Base-by-base conservation (phyloP, 2,329 filamentous ascomycete genomes). In the Ophiostoma australiae region DNA sequence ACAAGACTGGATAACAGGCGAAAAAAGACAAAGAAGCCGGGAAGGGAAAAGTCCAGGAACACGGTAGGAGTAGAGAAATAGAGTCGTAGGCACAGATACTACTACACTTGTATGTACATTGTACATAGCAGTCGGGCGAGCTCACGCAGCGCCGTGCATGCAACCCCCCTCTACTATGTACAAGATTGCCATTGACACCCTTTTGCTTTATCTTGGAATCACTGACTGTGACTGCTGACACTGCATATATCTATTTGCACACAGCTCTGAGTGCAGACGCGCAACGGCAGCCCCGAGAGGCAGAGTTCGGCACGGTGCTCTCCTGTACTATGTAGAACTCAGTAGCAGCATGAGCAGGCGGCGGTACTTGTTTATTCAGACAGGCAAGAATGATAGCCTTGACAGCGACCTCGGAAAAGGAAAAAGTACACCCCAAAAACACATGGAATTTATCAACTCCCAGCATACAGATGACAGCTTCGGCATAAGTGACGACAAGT, bases 21-120 rank as follows among this genome's bases (percentile, higher is more conserved):
- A 55, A 27, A 17, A 44, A 20, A 23, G 33, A 67, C 58, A 69
- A 10, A 33, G 17, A 58, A 61, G 52, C 52, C 23, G 20, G 20
- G 39, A 52, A 67, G 27, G 33, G 58, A 17, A 63, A 33, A 63
- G 58, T 11, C 27, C 58, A 63, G 58, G 58, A 63, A 63, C 58
- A 58, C 13, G 23, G 52, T 58, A 58, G 52, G 44, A 48, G 44
- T 48, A 48, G 44, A 48, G 44, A 17, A 27, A 31, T 8, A 27
- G n/a, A 58, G 48, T 52, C 48, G 48, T 52, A 52, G 44, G 44
- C n/a, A 52, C 48, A 23, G 8, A 7, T n/a, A n/a, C 10, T 41
- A 11, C 39, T 41, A 1, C 4, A 15, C 13, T 2, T 10, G 15
- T 2, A 41, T 41, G 15, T 41, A 41, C 2, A 41, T 37, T 37